Conservation (phyloP, 495 filamentous ascomycete genomes). For the Penicillium nucicola region DNA sequence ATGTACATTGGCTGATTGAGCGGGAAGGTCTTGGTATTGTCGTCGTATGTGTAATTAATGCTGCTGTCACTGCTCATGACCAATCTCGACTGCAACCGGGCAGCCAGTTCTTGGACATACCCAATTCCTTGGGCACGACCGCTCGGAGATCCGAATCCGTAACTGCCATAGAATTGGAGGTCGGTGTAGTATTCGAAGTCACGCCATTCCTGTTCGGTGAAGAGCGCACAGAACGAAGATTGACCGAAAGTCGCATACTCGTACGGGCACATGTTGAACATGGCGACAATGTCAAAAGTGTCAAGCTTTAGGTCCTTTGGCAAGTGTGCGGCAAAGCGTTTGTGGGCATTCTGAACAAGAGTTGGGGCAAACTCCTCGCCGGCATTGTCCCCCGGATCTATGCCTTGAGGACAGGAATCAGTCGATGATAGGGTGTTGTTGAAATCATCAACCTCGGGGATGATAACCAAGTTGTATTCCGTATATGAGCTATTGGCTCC, state of each 20-base stretch:
- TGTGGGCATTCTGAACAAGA: slow-evolving; percentile 14
- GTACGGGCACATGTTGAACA: slow-evolving; percentile 45
- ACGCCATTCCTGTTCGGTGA: slow-evolving; percentile 56
- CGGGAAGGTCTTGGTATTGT: slow-evolving; percentile 44
- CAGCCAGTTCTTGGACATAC: slow-evolving; percentile 60
- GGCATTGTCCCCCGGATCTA: slow-evolving; percentile 10
- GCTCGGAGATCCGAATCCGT: slow-evolving; percentile 54
- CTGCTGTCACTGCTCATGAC: slow-evolving; percentile 50
- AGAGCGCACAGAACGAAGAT: slow-evolving; percentile 49
- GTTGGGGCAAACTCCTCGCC: slow-evolving; percentile 14
- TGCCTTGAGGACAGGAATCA: slow-evolving; percentile 24
- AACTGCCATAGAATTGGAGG: slow-evolving; percentile 55
- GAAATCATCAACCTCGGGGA: slow-evolving; percentile 43
- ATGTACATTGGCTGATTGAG: slow-evolving; percentile 50
- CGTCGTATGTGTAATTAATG: slow-evolving; percentile 56
- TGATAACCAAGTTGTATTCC: slow-evolving; percentile 43
- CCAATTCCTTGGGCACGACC: slow-evolving; percentile 63
- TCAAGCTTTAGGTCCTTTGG: slow-evolving; percentile 46
- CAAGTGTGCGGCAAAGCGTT: slow-evolving; percentile 21
- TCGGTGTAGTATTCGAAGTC: slow-evolving; percentile 56
- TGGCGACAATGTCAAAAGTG: slow-evolving; percentile 47
- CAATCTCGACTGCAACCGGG: slow-evolving; percentile 54
- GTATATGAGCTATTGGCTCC: slow-evolving; percentile 34
- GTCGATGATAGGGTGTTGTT: slow-evolving; percentile 51
- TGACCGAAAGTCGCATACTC: slow-evolving; percentile 28